Base-by-base conservation (phyloP, 352 stramenopile genomes). In the Phytophthora citricola region DNA sequence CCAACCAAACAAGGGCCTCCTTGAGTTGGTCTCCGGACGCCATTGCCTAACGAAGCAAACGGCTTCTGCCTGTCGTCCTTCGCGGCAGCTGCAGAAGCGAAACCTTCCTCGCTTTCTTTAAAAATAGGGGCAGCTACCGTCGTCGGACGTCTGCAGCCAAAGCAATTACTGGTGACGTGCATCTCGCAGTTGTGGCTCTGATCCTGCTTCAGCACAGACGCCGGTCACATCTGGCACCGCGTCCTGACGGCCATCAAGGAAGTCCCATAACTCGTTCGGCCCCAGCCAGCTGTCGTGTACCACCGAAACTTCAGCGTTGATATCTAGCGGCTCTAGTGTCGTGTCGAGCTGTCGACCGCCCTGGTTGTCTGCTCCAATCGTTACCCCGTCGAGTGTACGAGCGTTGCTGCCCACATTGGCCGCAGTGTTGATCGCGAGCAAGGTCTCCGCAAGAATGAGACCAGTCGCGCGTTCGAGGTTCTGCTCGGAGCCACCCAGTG, bases 261-360 rank as follows among this genome's bases (percentile, higher is more conserved):
- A 69, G n/a, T 46, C 45, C 52, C 58, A 71, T 17, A 74, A 36
- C 34, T 67, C 43, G 8, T 70, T 49, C 26, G 60, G 52, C 17
- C n/a, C 41, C 22, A 66, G 34, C 52, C 53, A 70, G 53, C 60
- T 70, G 40, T 62, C 52, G 5, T 54, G 34, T 14, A 59, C 55
- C 61, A 71, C 61, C 52, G 51, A 73, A 48, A 69, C 34, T 27
- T 43, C 24, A 24, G 7, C 39, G 17, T 26, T 22, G 20, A 62
- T 49, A 40, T 73, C 65, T 22, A 67, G 41, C 50, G 50, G 66
- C 39, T 68, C 55, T 20, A 74, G 26, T 32, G 61, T 31, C 46
- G 47, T 12, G 14, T 68, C 57, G 15, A 62, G 24, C 12, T 57
- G 52, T 36, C 31, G 31, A 36, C 14, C 31, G 31, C 31, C 31